phyloP scores from a whole-genome alignment of 768 basidiomycete genomes.

The Tylopilus vinaceipallidus region DNA sequence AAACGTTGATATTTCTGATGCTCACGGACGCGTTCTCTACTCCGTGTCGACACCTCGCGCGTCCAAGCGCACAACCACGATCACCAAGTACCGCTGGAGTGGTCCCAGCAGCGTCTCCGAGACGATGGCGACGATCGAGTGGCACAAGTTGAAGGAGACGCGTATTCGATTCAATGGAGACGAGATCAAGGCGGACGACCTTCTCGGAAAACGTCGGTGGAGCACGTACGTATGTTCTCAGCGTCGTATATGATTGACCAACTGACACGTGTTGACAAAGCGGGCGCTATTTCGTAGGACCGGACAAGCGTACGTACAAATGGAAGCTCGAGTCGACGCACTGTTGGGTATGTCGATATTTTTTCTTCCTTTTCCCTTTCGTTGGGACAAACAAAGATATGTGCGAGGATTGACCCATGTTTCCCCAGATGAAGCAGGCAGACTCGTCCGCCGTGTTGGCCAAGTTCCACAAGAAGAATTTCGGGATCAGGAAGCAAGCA shows the following conservation, averaged over 20 bases:
- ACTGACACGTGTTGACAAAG: slow-evolving; percentile 3
- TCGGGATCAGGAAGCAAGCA: slow-evolving; percentile 1
- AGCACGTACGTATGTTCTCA: background rate
- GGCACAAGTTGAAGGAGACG: slow-evolving; percentile 27
- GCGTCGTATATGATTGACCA: background rate
- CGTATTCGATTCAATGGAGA: slow-evolving; percentile 28
- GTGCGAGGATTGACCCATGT: too few species aligned
- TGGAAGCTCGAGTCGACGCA: slow-evolving; percentile 32
- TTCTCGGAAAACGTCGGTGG: slow-evolving; percentile 24
- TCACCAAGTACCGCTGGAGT: slow-evolving; percentile 25
- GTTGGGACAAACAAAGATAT: too few species aligned
- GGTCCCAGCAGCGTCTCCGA: slow-evolving; percentile 17
- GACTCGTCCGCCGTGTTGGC: slow-evolving; percentile 14
- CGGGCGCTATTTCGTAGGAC: slow-evolving; percentile 33
- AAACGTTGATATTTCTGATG: slow-evolving; percentile 22
- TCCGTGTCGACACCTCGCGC: slow-evolving; percentile 16
- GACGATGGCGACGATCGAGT: slow-evolving; percentile 37
- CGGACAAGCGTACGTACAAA: slow-evolving; percentile 33
- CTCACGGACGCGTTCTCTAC: slow-evolving; percentile 19
- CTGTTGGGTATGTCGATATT: slow-evolving; percentile 18
- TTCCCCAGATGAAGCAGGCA: slow-evolving; percentile 20
- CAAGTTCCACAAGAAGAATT: slow-evolving; percentile 26
- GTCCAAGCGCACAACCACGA: slow-evolving; percentile 20
- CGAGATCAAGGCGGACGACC: slow-evolving; percentile 24
- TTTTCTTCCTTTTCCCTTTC: too few species aligned